Base-by-base conservation (phyloP, 106 monocot genomes). In the Dendrobium catenatum region DNA sequence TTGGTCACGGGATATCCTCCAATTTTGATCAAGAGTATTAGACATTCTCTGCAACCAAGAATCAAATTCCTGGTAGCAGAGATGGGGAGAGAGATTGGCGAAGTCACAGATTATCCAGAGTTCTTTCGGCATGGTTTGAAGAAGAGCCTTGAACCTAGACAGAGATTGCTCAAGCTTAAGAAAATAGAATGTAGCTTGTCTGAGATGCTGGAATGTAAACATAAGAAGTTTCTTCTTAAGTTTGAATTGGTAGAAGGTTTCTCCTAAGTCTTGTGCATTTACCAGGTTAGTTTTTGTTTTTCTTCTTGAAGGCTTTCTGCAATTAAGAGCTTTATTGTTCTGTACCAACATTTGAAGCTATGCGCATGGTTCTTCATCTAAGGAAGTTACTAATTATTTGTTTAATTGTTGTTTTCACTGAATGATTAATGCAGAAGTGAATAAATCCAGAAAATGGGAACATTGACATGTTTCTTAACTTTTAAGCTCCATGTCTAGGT, bases 41-140 rank as follows among this genome's bases (percentile, higher is more conserved):
- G 83, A 81, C 88, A 97, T 76, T 97, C 91, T 17, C 44, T 94
- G 44, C 88, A 93, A 58, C 94, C 94, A 7, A 92, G 89, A 80
- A 87, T 98, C 49, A 89, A 79, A 79, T 92, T 92, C 76, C 51
- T 94, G 87, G 88, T 88, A 13, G 92, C 91, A 81, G 88, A 88
- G 42, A 98, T 91, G 97, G 92, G 89, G 76, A 89, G 97, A 75
- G 76, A 78, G 10, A 85, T 94, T 42, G 42, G 82, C n/a, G 94
- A 98, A 85, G 86, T 87, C 24, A 83, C 77, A 2, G 89, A 86
- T 1, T 97, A 91, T 42, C 94, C 94, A 0, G 86, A 91, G 81
- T 98, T 91, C 82, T 98, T 98, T 46, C 67, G 87, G 42, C 97
- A 98, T 83, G 86, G 94, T 17, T 58, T 94, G 70, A 94, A 93